These are phyloP conservation scores for Rhizopus microsporus DNA, from an alignment of 371 early-diverging fungal species.

Conservation along the genomic window DNA sequence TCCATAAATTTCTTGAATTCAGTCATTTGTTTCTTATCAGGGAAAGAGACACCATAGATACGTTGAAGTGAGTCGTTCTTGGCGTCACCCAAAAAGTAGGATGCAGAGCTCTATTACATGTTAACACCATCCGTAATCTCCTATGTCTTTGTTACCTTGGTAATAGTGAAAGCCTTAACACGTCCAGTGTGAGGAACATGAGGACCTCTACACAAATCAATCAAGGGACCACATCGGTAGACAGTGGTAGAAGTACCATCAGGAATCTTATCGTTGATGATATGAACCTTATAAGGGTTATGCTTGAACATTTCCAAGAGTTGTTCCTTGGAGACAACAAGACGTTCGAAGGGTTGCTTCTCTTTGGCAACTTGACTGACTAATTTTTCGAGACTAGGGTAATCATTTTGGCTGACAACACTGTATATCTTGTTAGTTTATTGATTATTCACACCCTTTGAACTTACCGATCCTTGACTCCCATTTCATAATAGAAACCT, in stretches of 20 bases:
- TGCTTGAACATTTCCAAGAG: constrained; percentile 98
- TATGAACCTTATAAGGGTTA: constrained; percentile 94
- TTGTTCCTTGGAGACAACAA: constrained; percentile 87
- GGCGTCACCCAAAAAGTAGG: constrained; percentile 98
- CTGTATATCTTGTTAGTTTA: constrained; percentile 35
- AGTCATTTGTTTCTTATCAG: constrained; percentile 93
- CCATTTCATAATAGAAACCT: constrained; percentile 99
- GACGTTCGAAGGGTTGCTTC: constrained; percentile 95
- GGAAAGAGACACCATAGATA: constrained; percentile 99
- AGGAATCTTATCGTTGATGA: constrained; percentile 93
- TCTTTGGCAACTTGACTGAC: constrained; percentile 91
- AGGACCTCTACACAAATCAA: constrained; percentile 99
- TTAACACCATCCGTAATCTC: neutral
- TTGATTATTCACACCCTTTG: constrained; percentile 52
- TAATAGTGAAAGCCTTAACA: constrained; percentile 94
- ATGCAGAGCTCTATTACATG: constrained; percentile 82
- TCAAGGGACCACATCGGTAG: constrained; percentile 97
- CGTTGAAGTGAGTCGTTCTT: constrained; percentile 98
- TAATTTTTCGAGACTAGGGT: constrained; percentile 82
- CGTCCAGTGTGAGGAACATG: constrained; percentile 96
- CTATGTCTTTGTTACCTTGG: constrained; percentile 59
- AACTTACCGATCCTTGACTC: constrained; percentile 67
- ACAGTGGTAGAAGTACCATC: constrained; percentile 96
- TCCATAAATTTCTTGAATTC: constrained; percentile 94
- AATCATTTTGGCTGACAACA: constrained; percentile 83